Evolutionary conservation across 2,329 filamentous ascomycete species (phyloP), one percentile per base, ranked within the genome.

Genomic region (Alternaria metachromatica): DNA sequence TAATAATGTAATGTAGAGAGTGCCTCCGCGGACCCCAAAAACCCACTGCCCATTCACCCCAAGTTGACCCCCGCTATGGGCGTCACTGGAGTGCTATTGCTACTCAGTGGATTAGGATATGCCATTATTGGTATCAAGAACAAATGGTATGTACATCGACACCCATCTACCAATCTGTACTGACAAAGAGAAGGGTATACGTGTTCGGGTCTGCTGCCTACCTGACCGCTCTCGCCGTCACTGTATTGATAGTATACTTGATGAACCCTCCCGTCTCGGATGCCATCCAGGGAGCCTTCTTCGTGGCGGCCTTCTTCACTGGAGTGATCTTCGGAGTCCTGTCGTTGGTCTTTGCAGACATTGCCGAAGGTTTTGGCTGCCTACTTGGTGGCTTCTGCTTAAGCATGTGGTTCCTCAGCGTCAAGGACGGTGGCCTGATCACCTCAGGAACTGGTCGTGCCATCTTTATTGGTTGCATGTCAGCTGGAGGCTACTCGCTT

Each of bases 331-430:
- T 97, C 20, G 95, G 94, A 15, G 91, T 85, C 12, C 82, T 90
- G 4, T 88, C 93, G 0, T 85, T 94, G 9, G 84, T 97, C 11
- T 97, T 97, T 81, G 87, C 89, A 60, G 94, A 97, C 72, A 84
- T 97, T 48, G 94, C 93, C 0, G 90, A 92, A 78, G 91, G 94
- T 60, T 82, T 97, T n/a, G 93, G 92, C 3, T 97, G 93, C 75
- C 83, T 95, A n/a, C 84, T 97, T 0, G 94, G 93, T 25, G 94
- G 94, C 1, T 97, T 96, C 78, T 93, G 90, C 67, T 76, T 96
- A 8, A 89, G 90, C 76, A 97, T 97, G 94, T 98, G 95, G 95
- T 84, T 98, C 55, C 84, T 97, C 49, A 90, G 90, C 23, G 81
- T 97, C 46, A 90, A 89, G 60, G 85, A 89, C 0, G 94, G 93